Percentiles rank a stretch among this genome's conserved stretches.
phyloP scores from a whole-genome alignment of 148 eudicot genomes.

The Persicaria maculosa region DNA sequence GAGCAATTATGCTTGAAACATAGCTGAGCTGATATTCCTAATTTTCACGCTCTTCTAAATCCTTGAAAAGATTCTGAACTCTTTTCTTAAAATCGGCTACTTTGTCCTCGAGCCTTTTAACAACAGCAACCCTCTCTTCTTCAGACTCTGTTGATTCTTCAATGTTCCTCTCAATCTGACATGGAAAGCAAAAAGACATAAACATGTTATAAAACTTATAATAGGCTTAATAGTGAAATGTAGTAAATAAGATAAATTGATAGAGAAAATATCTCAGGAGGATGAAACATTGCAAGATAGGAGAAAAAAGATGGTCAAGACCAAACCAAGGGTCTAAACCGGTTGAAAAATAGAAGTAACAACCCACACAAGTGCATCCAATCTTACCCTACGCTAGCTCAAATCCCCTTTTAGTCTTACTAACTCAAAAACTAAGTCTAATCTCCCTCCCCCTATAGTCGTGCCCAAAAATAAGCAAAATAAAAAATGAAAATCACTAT shows the following conservation, averaged over 20 bases:
- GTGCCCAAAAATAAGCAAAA: too few species aligned
- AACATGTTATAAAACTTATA: background rate
- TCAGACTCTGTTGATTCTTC: constrained; percentile 72
- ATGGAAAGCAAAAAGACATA: constrained; percentile 8
- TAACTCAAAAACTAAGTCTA: too few species aligned
- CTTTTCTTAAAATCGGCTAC: constrained; percentile 72
- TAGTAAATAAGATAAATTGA: background rate
- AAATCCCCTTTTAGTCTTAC: too few species aligned
- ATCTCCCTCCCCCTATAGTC: too few species aligned
- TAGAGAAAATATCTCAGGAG: background rate
- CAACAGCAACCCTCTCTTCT: constrained; percentile 60
- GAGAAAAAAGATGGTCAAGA: background rate
- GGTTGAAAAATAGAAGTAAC: too few species aligned
- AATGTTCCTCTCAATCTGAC: constrained; percentile 58
- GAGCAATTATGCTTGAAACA: background rate
- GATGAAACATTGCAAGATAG: background rate
- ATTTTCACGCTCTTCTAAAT: constrained; percentile 55
- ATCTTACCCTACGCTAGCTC: too few species aligned
- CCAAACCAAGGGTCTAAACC: too few species aligned
- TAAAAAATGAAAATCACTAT: too few species aligned
- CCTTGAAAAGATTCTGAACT: constrained; percentile 60
- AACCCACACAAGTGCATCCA: too few species aligned
- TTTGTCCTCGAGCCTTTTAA: constrained; percentile 79
- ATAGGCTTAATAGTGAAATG: background rate
- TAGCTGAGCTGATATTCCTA: constrained; percentile 51